Evolutionary conservation across 2,329 filamentous ascomycete genomes (phyloP), one percentile per base, ranked within the genome.

Genomic region (Arthrobotrys sphaeroides): DNA sequence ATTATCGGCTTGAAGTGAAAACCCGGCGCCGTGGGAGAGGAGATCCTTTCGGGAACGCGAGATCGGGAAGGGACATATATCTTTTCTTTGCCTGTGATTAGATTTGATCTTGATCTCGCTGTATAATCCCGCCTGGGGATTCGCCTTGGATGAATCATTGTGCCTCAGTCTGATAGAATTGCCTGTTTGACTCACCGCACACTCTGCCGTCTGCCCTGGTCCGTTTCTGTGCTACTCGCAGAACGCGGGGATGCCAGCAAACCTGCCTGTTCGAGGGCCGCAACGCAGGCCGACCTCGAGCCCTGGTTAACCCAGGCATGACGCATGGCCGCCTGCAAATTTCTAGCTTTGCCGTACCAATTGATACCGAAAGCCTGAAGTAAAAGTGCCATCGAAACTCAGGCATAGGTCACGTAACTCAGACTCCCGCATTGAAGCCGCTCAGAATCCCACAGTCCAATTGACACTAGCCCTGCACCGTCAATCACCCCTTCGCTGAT

Each of bases 61-160:
- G 31, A 22, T 42, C 53, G 7, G 13, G 18, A 53, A 20, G 26
- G 18, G 55, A 60, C 36, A 3, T 12, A 26, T 22, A 13, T 9
- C 26, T n/a, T n/a, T n/a, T n/a, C n/a, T n/a, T n/a, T n/a, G n/a
- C n/a, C n/a, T n/a, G n/a, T n/a, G n/a, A n/a, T n/a, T n/a, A n/a
- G n/a, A n/a, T n/a, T n/a, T n/a, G n/a, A n/a, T n/a, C n/a, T n/a
- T n/a, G n/a, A n/a, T n/a, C n/a, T n/a, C n/a, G n/a, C n/a, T n/a
- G n/a, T n/a, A n/a, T n/a, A n/a, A n/a, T 28, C 45, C 47, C 38
- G 72, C 72, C 72, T 75, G 59, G 16, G 47, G 26, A 33, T 64
- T 45, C 42, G 72, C 72, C 72, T 75, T 69, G 72, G 33, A 69
- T 75, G 72, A 75, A 64, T 75, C 72, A 75, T 69, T 26, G 24